phyloP scores from a whole-genome alignment of 768 basidiomycete genomes.

The Mycena indigotica region DNA sequence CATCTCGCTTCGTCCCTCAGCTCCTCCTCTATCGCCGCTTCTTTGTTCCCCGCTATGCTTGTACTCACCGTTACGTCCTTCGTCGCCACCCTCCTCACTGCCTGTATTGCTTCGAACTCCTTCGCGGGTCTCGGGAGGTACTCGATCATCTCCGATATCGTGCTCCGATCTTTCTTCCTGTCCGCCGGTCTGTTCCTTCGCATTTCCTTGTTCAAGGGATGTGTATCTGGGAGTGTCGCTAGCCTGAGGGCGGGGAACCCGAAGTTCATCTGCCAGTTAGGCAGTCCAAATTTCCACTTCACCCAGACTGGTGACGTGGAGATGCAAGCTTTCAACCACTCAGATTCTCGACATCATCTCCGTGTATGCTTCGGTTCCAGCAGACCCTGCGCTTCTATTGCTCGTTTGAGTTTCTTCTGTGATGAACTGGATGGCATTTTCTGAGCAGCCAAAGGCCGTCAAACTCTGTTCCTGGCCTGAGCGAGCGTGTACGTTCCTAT shows the following conservation, averaged over 20 bases:
- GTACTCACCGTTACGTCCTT: too few relatives aligned
- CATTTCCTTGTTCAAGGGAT: too few relatives aligned
- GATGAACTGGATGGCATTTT: too few relatives aligned
- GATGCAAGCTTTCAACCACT: too few relatives aligned
- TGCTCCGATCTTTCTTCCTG: not conserved
- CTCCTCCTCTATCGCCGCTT: slow-evolving; percentile 4
- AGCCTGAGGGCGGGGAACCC: too few relatives aligned
- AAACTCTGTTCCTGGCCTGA: too few relatives aligned
- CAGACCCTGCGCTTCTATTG: not conserved
- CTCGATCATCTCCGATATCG: not conserved
- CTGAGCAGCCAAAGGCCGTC: too few relatives aligned
- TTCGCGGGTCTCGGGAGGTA: not conserved
- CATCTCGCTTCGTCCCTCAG: not conserved
- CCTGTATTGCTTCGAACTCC: slow-evolving; percentile 1
- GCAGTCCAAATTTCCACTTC: not conserved
- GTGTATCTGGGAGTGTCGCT: too few relatives aligned
- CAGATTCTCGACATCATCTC: not conserved
- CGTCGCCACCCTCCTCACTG: not conserved
- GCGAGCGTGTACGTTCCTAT: too few relatives aligned
- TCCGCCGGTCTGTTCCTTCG: too few relatives aligned
- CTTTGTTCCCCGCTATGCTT: not conserved
- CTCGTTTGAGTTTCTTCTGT: too few relatives aligned
- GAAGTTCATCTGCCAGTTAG: slow-evolving; percentile 5
- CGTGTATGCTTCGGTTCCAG: not conserved
- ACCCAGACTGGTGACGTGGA: not conserved